These are phyloP conservation scores for Sordariomycetes sp. DNA, from an alignment of 2,329 filamentous ascomycete genomes.

Conservation along the genomic window DNA sequence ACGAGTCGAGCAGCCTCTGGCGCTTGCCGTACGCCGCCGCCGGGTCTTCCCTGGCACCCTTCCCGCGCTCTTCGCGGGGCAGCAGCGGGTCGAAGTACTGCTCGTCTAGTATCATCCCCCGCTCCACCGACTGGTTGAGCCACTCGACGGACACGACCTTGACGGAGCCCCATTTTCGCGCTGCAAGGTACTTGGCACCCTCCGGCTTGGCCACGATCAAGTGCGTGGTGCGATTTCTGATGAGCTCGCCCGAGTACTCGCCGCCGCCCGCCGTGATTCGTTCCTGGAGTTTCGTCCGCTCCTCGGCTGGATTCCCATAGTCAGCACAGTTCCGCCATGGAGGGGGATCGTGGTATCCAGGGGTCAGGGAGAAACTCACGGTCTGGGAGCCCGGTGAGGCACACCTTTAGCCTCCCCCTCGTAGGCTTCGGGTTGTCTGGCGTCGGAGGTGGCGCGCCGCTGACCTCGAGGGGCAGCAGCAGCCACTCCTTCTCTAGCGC, in stretches of 20 bases:
- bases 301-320: conserved; percentile 33
- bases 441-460: conserved; percentile 27
- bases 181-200: conserved; percentile 84
- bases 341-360: background rate
- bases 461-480: conserved; percentile 51
- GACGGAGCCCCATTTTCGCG: conserved; percentile 65
- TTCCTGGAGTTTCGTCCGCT: conserved; percentile 61
- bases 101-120: conserved; percentile 89
- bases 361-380: conserved; percentile 15
- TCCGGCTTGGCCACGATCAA: conserved; percentile 69
- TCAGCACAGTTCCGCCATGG: conserved; percentile 1
- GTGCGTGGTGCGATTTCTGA: conserved; percentile 67
- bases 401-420: conserved; percentile 34
- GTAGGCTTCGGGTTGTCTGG: conserved; percentile 12
- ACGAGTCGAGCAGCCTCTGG: conserved; percentile 32
- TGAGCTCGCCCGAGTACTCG: conserved; percentile 80
- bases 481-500: conserved; percentile 57
- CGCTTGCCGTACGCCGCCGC: conserved; percentile 47
- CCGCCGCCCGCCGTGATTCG: conserved; percentile 62
- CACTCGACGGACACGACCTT: conserved; percentile 73
- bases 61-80: conserved; percentile 59
- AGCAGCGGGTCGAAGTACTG: conserved; percentile 68
- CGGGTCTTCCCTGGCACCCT: conserved; percentile 49
- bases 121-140: conserved; percentile 70
- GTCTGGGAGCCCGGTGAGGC: conserved; percentile 48